Evolutionary conservation across 2,329 filamentous ascomycete species (phyloP), one percentile per base, ranked within the genome.

Genomic region (Orbilia brochopaga): DNA sequence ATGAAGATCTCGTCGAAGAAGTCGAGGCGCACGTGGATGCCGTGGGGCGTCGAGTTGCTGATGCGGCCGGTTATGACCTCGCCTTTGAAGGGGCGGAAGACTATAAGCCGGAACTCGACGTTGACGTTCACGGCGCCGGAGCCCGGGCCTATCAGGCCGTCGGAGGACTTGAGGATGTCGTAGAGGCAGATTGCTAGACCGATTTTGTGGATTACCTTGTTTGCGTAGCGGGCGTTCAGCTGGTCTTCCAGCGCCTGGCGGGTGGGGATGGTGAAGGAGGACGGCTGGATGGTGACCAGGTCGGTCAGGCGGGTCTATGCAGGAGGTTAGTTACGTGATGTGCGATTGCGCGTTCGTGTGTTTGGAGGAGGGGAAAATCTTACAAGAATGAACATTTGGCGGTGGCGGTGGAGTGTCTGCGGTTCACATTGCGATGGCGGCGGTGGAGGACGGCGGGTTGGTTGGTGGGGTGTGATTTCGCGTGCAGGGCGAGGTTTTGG

Each of bases 211-310:
- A 99, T 91, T 21, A 91, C 89, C 81, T 93, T 94, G 81, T 99
- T 97, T 69, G 93, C 88, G 80, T 97, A 99, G 81, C 99, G 99
- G 74, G 88, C 85, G 79, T 99, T 97, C 81, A 99, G 94, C 77
- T 94, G 94, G 81, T 99, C 92, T 80, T 97, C 92, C 74, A 99
- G 91, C 0, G 92, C 91, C 74, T 92, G 85, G 32, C 87, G 85
- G 78, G 90, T 95, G 72, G 87, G 84, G 80, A 94, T 94, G 73
- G 87, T 85, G 78, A 97, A 96, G 78, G 97, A 90, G 77, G 91
- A 86, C 1, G 94, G 94, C 32, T 86, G 85, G 81, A 99, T 95
- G 81, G 96, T 91, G 75, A 99, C 91, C 76, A 99, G 85, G 82
- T 99, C 94, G 76, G 92, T 89, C 76, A 99, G 88, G 75, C 94